Evolutionary conservation across 2,329 filamentous ascomycete genomes (phyloP).

Genomic region (Annulohypoxylon truncatum): DNA sequence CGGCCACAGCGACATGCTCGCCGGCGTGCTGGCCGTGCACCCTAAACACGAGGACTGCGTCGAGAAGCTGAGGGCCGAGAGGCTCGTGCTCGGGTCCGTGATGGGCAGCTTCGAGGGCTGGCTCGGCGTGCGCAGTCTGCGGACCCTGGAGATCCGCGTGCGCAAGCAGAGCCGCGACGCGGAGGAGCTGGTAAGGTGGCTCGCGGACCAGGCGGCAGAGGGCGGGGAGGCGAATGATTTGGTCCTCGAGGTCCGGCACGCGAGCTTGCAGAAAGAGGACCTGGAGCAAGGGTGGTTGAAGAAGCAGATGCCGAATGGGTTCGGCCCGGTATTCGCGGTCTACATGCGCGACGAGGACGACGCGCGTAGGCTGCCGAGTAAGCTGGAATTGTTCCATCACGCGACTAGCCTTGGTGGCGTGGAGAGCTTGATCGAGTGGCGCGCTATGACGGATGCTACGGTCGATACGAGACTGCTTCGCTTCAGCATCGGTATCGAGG

Average conservation of each 20-base stretch:
- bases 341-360: constrained; percentile 68
- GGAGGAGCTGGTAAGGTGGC: constrained; percentile 75
- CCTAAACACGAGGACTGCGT: constrained; percentile 66
- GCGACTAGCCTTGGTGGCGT: constrained; percentile 94
- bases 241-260: constrained; percentile 76
- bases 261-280: constrained; percentile 78
- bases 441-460: constrained; percentile 82
- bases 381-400: constrained; percentile 87
- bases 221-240: constrained; percentile 60
- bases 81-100: constrained; percentile 81
- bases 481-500: constrained; percentile 88
- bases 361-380: constrained; percentile 79
- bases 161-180: constrained; percentile 80
- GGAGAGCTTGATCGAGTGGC: constrained; percentile 96
- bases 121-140: constrained; percentile 86
- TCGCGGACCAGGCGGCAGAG: constrained; percentile 57
- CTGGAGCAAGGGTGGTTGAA: constrained; percentile 75
- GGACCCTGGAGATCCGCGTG: constrained; percentile 88
- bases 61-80: constrained; percentile 71
- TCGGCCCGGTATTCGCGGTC: constrained; percentile 87
- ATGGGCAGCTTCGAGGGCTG: constrained; percentile 93
- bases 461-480: constrained; percentile 80
- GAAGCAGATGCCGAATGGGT: constrained; percentile 92
- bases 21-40: constrained; percentile 80
- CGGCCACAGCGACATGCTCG: constrained; percentile 93